A percentile compares a stretch with the other conserved stretches of the same genome.
Conservation (phyloP, 1,284 basidiomycete genomes). For the Porodaedalea pini region DNA sequence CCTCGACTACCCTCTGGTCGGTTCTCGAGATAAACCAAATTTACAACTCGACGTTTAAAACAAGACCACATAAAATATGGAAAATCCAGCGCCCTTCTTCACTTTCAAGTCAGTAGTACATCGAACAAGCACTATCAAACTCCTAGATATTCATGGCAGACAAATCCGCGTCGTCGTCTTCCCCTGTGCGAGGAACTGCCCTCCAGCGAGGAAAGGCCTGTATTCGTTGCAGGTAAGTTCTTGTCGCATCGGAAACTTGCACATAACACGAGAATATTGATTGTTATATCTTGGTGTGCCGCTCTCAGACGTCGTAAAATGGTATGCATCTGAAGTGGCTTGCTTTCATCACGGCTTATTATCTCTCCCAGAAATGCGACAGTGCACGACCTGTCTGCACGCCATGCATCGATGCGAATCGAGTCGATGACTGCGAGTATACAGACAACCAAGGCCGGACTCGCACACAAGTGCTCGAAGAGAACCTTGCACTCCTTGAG, state of each 20-base stretch:
- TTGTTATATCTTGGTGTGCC: neutral
- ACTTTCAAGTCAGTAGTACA: no score
- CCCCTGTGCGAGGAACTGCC: slow-evolving; percentile 3
- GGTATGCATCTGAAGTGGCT: slow-evolving; percentile 25
- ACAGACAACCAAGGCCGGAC: slow-evolving; percentile 34
- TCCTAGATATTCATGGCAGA: neutral
- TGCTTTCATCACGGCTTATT: neutral
- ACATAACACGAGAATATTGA: neutral
- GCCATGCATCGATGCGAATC: slow-evolving; percentile 34
- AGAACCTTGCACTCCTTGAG: slow-evolving; percentile 35
- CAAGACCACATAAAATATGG: neutral
- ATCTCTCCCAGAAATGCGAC: slow-evolving; percentile 38
- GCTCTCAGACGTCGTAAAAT: slow-evolving; percentile 38
- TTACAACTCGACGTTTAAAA: neutral
- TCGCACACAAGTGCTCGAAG: slow-evolving; percentile 36
- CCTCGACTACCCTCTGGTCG: neutral
- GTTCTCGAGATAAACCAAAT: neutral
- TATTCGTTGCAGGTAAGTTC: slow-evolving; percentile 27
- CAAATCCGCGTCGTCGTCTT: neutral
- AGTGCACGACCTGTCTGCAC: slow-evolving; percentile 38
- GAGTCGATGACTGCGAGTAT: slow-evolving; percentile 41
- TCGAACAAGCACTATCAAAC: no score
- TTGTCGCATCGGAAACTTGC: neutral
- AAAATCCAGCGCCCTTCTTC: neutral
- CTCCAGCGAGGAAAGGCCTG: slow-evolving; percentile 29